Base-by-base conservation (phyloP, 768 basidiomycete species). In the Mycena galopus region DNA sequence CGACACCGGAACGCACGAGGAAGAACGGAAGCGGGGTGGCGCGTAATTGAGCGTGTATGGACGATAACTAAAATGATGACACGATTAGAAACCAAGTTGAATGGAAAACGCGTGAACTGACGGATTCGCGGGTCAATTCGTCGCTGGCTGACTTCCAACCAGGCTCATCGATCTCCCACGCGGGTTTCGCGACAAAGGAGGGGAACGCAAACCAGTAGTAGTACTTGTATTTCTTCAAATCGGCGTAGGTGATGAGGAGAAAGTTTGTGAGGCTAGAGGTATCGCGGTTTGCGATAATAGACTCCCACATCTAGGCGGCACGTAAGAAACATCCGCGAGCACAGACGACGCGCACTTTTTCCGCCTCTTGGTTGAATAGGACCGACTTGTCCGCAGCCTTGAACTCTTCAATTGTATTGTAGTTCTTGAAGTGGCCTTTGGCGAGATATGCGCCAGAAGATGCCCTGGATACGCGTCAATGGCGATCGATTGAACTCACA, bases 151-250 rank as follows among this genome's bases (percentile, higher is more conserved):
- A 64, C 59, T 79, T 82, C 90, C 93, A 94, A 0, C 92, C 93
- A 14, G 82, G 78, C 8, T 86, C 88, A 37, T 85, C 84, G 75
- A 94, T 92, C 84, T 95, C 92, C 97, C 97, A 98, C 7, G 93
- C 90, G 9, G 98, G 96, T 75, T 95, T 96, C 25, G 94, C 86
- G 0, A 93, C 92, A 74, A 98, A 92, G 0, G 97, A 96, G 2
- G 98, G 97, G 81, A 98, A 98, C 0, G 94, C 94, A 78, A 98
- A 98, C 98, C 97, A 99, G 82, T 98, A 98, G 78, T 93, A 96
- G 80, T 96, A 99, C 75, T 93, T 93, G 86, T 98, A 98, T 81
- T 97, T 98, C 88, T 99, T 99, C 76, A 99, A 91, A 82, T 99
- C 98, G 0, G 98, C 95, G 76, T 92, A 99, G 0, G 96, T 96